These are phyloP conservation scores for Coix lacrymajobi DNA, from an alignment of 176 grass and related monocot species.

Conservation along the genomic window DNA sequence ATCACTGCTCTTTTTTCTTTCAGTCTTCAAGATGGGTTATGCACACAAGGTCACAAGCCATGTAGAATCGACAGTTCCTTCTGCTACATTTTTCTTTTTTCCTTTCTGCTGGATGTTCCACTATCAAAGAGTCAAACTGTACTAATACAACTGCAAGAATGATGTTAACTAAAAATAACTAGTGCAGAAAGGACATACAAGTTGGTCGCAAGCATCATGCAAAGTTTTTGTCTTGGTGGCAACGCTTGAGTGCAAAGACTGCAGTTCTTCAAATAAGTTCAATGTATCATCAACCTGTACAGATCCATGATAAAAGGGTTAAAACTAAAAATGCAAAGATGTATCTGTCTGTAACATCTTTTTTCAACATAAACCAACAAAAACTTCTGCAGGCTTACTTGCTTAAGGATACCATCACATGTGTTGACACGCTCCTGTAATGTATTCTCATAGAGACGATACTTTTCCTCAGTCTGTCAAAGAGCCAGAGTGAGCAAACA, in stretches of 20 bases:
- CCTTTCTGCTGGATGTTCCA: conserved; percentile 6
- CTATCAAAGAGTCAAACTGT: neutral
- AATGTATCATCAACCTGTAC: conserved; percentile 88
- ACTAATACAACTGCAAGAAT: neutral
- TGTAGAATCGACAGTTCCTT: neutral
- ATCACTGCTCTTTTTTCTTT: neutral
- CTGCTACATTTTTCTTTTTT: neutral
- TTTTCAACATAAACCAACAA: conserved; percentile 16
- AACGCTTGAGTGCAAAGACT: conserved; percentile 79
- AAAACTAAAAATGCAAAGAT: neutral
- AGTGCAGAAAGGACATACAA: conserved; percentile 40
- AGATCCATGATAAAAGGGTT: neutral
- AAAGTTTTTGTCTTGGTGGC: conserved; percentile 91
- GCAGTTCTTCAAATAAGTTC: conserved; percentile 90
- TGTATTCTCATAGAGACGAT: conserved; percentile 86
- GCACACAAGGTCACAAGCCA: conserved; percentile 7
- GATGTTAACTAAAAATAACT: neutral
- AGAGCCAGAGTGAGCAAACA: conserved; percentile 19
- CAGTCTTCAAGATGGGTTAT: conserved; percentile 10
- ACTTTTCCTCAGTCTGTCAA: conserved; percentile 91
- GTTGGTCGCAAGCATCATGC: conserved; percentile 94
- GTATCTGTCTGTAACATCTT: neutral
- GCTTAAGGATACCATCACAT: conserved; percentile 86
- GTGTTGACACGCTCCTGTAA: conserved; percentile 74
- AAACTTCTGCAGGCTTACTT: conserved; percentile 43